These are phyloP conservation scores for Annulohypoxylon moriforme DNA, from an alignment of 495 filamentous ascomycete species.

Conservation along the genomic window DNA sequence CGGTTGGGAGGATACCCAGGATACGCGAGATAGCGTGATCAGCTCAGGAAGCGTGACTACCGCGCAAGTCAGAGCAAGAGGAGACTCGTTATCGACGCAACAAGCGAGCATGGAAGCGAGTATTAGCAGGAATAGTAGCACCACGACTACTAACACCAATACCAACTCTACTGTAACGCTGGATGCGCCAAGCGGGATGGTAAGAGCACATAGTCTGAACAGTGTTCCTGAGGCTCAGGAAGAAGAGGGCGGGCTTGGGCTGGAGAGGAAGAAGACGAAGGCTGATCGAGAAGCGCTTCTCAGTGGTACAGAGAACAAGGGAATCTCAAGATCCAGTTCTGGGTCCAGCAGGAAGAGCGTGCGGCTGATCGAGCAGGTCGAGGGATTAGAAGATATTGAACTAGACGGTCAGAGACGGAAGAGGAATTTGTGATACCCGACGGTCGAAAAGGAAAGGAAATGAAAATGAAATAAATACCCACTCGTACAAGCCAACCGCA, in stretches of 20 bases:
- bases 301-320: background rate
- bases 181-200: constrained; percentile 23
- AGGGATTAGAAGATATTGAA: constrained; percentile 43
- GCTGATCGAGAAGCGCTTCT: constrained; percentile 30
- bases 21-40: constrained; percentile 33
- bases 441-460: background rate
- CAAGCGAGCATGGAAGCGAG: constrained; percentile 42
- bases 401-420: constrained; percentile 30
- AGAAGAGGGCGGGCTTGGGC: constrained; percentile 24
- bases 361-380: constrained; percentile 39
- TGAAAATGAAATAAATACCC: background rate
- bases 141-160: constrained; percentile 3
- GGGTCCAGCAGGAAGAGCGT: constrained; percentile 26
- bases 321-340: constrained; percentile 35
- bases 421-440: constrained; percentile 29
- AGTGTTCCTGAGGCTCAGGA: constrained; percentile 47
- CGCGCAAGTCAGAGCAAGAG: constrained; percentile 30
- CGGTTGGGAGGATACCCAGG: constrained; percentile 47
- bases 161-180: constrained; percentile 23
- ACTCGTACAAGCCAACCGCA: background rate
- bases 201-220: constrained; percentile 42
- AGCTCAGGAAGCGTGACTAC: constrained; percentile 34
- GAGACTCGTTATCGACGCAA: constrained; percentile 36
- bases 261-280: constrained; percentile 9
- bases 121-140: constrained; percentile 27